A percentile compares a stretch with the other conserved stretches of the same genome.
phyloP scores from a whole-genome alignment of 1,284 basidiomycete genomes.

The Meripilus lineatus region DNA sequence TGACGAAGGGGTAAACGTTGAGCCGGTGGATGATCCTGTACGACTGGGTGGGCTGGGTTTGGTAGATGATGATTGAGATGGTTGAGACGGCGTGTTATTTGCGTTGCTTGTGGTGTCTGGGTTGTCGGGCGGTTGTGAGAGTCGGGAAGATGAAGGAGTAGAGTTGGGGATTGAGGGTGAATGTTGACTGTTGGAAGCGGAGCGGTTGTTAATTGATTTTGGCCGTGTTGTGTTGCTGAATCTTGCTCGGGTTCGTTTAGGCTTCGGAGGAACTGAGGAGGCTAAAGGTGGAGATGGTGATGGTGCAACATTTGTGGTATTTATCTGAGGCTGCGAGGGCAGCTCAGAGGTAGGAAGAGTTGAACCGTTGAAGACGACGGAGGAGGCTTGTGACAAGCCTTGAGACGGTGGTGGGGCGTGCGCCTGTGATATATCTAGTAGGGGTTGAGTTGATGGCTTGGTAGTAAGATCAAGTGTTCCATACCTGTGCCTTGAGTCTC shows the following conservation, averaged over 20 bases:
- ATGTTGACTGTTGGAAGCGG: not conserved
- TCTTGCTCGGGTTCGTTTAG: not conserved
- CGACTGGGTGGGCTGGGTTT: not conserved
- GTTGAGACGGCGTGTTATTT: not conserved
- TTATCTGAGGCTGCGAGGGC: too few relatives aligned
- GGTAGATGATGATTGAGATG: not conserved
- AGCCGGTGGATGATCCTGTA: not conserved
- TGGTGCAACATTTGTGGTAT: not conserved
- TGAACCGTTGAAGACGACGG: not conserved
- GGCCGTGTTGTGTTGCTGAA: not conserved
- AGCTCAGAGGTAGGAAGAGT: too few relatives aligned
- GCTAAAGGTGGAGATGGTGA: not conserved
- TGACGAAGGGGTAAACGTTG: not conserved
- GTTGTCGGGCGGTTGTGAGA: too few relatives aligned
- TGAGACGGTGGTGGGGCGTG: not conserved
- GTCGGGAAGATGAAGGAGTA: not conserved
- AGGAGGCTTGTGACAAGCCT: not conserved
- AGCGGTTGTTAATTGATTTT: not conserved
- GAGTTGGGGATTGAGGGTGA: not conserved
- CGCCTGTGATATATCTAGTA: not conserved
- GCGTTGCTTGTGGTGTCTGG: too few relatives aligned
- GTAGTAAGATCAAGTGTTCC: too few relatives aligned
- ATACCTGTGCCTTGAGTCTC: too few relatives aligned
- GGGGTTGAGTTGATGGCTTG: not conserved
- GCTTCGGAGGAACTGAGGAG: not conserved